A percentile compares a stretch with the other conserved stretches of the same genome.
Evolutionary conservation across 345 rosid genomes (phyloP).

Genomic region (Eucalyptus pauciflora): DNA sequence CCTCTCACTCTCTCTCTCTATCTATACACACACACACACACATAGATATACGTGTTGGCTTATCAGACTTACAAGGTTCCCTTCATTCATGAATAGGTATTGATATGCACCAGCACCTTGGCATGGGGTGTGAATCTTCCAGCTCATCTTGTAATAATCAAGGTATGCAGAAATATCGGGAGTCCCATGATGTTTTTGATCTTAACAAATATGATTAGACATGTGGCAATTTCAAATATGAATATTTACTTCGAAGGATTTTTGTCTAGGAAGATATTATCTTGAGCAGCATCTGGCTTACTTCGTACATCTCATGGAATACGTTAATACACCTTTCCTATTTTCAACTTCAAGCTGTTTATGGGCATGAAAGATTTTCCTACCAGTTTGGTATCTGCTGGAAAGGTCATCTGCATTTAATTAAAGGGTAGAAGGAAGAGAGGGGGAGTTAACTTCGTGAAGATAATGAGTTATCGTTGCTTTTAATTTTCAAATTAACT

Average conservation of each 20-base stretch:
- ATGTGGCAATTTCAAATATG: not conserved
- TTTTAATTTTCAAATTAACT: not conserved
- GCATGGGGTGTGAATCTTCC: constrained; percentile 99
- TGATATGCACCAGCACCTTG: constrained; percentile 92
- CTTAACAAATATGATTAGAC: not conserved
- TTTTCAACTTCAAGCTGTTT: not conserved
- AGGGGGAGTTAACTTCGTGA: not conserved
- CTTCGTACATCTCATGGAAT: not conserved
- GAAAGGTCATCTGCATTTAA: not conserved
- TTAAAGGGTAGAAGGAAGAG: not conserved
- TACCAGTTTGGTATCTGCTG: not conserved
- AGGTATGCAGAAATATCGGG: constrained; percentile 31
- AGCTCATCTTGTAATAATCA: constrained; percentile 93
- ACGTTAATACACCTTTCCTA: not conserved
- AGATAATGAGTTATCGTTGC: not conserved
- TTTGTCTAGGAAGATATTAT: not conserved
- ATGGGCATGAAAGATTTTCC: not conserved
- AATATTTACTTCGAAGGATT: not conserved
- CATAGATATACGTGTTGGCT: not conserved
- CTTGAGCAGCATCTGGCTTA: not conserved
- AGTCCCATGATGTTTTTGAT: not conserved
- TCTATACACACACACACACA: too few relatives aligned
- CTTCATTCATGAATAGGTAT: constrained; percentile 30
- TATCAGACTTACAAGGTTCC: not conserved
- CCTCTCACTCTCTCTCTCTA: not conserved